Conservation (phyloP, 345 rosid genomes). For the Bruguiera sexangula region DNA sequence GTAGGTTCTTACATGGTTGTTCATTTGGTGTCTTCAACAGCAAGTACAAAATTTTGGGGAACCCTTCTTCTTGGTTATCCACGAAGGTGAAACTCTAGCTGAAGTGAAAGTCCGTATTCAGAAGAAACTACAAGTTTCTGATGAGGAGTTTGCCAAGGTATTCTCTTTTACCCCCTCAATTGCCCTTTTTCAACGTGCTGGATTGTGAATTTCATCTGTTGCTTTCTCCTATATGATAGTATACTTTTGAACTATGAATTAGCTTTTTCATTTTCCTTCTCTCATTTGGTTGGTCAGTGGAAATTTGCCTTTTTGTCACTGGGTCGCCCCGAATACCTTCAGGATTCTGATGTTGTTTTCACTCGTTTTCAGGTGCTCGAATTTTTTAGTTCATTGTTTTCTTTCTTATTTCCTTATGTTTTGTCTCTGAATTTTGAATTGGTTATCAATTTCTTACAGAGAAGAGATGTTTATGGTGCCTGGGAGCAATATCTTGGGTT, state of each 20-base stretch:
- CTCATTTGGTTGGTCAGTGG: conserved; percentile 55
- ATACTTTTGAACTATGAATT: background rate
- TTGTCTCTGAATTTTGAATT: background rate
- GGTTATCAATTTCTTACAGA: conserved; percentile 32
- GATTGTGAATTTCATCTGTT: background rate
- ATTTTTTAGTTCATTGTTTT: background rate
- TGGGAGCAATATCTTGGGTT: conserved; percentile 97
- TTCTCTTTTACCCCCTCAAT: background rate
- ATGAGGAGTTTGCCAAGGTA: conserved; percentile 97
- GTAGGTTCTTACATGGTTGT: background rate
- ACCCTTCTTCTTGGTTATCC: conserved; percentile 94
- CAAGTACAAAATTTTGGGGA: conserved; percentile 94
- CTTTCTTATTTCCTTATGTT: background rate
- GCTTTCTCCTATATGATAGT: background rate
- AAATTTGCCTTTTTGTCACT: conserved; percentile 82
- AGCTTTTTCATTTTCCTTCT: background rate
- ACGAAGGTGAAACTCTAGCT: conserved; percentile 79
- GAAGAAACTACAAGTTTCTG: conserved; percentile 86
- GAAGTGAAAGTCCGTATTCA: conserved; percentile 82
- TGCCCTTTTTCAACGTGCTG: background rate
- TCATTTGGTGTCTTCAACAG: conserved; percentile 32
- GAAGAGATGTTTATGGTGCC: conserved; percentile 87
- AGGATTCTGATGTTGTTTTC: conserved; percentile 73
- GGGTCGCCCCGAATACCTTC: conserved; percentile 89
- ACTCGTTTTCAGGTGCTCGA: conserved; percentile 74